Evolutionary conservation across 2,329 filamentous ascomycete species (phyloP), one percentile per base, ranked within the genome.

Genomic region (Pseudogymnoascus destructans): DNA sequence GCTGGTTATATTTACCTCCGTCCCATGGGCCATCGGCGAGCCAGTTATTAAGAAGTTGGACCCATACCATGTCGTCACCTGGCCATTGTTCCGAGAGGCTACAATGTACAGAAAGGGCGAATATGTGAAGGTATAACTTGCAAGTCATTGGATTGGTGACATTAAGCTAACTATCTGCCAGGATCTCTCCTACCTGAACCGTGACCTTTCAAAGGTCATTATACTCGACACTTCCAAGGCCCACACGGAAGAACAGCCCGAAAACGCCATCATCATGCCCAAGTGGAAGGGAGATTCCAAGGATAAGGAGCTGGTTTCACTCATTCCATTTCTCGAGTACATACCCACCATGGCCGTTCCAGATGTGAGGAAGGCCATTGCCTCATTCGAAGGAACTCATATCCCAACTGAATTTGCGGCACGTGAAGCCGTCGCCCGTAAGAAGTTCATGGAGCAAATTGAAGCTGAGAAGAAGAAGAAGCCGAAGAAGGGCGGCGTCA

Each of bases 281-380:
- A 90, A 91, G 66, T 98, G 93, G 93, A 87, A 79, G 59, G 93
- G 93, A 32, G 80, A 95, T 64, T 73, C 84, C 52, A 81, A 84
- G 66, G 92, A 98, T 72, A 89, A 84, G 69, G 88, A 89, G 52
- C 85, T 98, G 9, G 87, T 98, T 19, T 81, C 84, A 3, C 76
- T 96, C 55, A 95, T 98, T 60, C 93, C 93, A 10, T 96, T 98
- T 82, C 84, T 98, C 62, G 93, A 98, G 74, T 97, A 96, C 73
- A 82, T 98, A 63, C 89, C 90, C 64, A 93, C 90, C 17, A 95
- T 97, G 87, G 86, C 90, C 63, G 88, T 89, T 66, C 78, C 84
- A 57, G 93, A 98, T 67, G 87, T 95, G 11, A 87, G 93, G 64
- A 84, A 87, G 66, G 85, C 93, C 3, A 73, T 96, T 69, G 89